Evolutionary conservation across 768 basidiomycete genomes (phyloP).

Genomic region (Amylocystis lapponica): DNA sequence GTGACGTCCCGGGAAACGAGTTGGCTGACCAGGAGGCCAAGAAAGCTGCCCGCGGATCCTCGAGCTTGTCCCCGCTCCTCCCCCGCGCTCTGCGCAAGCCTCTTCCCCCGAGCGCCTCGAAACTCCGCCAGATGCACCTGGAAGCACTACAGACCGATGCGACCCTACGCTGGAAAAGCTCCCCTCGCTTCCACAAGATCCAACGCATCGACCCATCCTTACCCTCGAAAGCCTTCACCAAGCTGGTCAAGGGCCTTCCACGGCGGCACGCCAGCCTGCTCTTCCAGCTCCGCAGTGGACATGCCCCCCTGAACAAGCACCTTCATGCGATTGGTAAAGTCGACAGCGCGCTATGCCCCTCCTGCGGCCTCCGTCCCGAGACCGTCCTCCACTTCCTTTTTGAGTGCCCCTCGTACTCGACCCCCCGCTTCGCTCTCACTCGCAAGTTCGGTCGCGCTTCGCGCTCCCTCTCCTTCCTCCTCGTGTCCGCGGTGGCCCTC

Average conservation of each 20-base stretch:
- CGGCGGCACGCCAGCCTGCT: slow-evolving; percentile 12
- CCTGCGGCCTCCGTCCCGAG: slow-evolving; percentile 4
- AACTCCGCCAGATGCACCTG: too few species aligned
- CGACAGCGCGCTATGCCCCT: slow-evolving; percentile 4
- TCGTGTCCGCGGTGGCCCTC: neutral
- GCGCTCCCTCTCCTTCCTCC: neutral
- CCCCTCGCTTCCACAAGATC: neutral
- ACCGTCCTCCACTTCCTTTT: slow-evolving; percentile 12
- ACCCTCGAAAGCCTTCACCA: slow-evolving; percentile 1
- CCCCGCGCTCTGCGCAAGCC: too few species aligned
- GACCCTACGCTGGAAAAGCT: slow-evolving; percentile 2
- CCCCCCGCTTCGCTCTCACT: neutral
- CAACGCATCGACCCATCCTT: slow-evolving; percentile 1
- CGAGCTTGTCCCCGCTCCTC: too few species aligned
- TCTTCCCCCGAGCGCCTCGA: too few species aligned
- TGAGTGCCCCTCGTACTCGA: slow-evolving; percentile 6
- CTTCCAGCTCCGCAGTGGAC: slow-evolving; percentile 28
- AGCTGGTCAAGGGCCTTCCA: neutral
- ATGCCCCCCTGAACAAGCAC: slow-evolving; percentile 25
- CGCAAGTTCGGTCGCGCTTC: neutral
- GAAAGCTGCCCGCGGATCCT: slow-evolving; percentile 8
- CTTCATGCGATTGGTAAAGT: slow-evolving; percentile 8
- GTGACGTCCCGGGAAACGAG: slow-evolving; percentile 9
- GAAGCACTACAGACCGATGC: too few species aligned
- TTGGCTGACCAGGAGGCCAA: slow-evolving; percentile 4